Conservation (phyloP, 2,329 filamentous ascomycete genomes). For the Exophiala dermatitidis region DNA sequence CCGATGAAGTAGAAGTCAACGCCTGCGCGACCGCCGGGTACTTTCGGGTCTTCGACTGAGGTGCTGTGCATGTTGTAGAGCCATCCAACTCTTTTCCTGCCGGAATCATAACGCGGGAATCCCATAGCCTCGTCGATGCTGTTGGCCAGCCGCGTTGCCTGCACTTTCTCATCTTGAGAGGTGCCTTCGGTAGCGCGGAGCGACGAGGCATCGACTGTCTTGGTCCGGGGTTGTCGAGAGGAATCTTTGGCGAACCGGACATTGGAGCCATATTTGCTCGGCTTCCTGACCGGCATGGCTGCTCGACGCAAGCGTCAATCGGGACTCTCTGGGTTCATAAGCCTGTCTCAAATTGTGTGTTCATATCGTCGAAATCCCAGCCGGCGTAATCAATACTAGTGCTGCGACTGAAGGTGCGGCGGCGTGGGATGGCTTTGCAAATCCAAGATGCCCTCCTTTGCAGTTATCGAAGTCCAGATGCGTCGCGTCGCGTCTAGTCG, state of each 20-base stretch:
- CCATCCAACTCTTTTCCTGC: slow-evolving; percentile 81
- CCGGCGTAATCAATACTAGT: background rate
- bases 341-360: no score
- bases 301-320: background rate
- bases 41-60: slow-evolving; percentile 72
- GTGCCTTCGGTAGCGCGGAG: slow-evolving; percentile 73
- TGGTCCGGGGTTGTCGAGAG: slow-evolving; percentile 44
- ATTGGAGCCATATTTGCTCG: slow-evolving; percentile 60
- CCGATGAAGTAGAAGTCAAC: slow-evolving; percentile 97
- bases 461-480: background rate
- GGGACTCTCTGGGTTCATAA: no score
- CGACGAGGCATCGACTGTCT: slow-evolving; percentile 72
- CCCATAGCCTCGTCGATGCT: slow-evolving; percentile 93
- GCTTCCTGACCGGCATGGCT: slow-evolving; percentile 43
- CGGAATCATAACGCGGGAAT: slow-evolving; percentile 84
- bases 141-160: slow-evolving; percentile 74
- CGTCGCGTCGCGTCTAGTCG: background rate
- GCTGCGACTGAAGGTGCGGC: no score
- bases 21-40: slow-evolving; percentile 75
- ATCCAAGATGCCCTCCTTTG: background rate
- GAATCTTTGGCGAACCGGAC: slow-evolving; percentile 39
- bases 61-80: slow-evolving; percentile 93
- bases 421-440: no score
- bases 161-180: slow-evolving; percentile 85
- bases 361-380: background rate